Conservation (phyloP, 371 early-diverging fungal species). For the Parasitella parasitica region DNA sequence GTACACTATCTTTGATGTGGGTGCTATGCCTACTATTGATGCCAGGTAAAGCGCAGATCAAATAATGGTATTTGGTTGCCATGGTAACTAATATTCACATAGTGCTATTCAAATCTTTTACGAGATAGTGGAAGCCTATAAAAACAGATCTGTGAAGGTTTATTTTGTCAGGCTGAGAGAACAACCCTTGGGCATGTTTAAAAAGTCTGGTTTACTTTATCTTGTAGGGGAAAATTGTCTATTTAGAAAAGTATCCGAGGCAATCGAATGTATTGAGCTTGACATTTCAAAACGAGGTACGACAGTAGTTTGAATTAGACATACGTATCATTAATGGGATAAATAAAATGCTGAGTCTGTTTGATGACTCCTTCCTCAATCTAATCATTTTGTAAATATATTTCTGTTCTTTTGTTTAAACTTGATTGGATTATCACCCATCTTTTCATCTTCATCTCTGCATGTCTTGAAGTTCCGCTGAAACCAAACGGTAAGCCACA, state of each 20-base stretch:
- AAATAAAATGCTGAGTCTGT: not conserved
- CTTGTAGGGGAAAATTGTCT: constrained; percentile 67
- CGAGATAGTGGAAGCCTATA: constrained; percentile 85
- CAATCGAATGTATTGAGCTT: constrained; percentile 21
- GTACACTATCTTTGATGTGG: constrained; percentile 86
- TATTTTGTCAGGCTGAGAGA: constrained; percentile 84
- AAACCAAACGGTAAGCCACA: constrained; percentile 20
- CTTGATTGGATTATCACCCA: constrained; percentile 26
- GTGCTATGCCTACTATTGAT: constrained; percentile 84
- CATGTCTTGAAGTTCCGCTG: constrained; percentile 1
- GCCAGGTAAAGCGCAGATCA: constrained; percentile 59
- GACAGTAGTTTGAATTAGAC: not conserved
- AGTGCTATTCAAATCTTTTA: constrained; percentile 87
- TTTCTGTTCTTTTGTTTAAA: constrained; percentile 5
- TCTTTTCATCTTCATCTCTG: constrained; percentile 18
- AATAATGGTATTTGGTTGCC: not conserved
- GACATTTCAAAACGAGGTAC: not conserved
- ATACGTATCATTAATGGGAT: not conserved
- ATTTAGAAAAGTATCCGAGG: constrained; percentile 63
- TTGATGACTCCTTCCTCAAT: constrained; percentile 13
- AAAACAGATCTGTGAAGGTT: constrained; percentile 70
- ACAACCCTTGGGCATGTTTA: constrained; percentile 64
- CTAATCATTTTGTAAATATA: constrained; percentile 4
- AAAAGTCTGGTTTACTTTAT: constrained; percentile 65
- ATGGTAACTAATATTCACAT: not conserved